Base-by-base conservation (phyloP, 495 filamentous ascomycete genomes). In the Parmelia sp. region DNA sequence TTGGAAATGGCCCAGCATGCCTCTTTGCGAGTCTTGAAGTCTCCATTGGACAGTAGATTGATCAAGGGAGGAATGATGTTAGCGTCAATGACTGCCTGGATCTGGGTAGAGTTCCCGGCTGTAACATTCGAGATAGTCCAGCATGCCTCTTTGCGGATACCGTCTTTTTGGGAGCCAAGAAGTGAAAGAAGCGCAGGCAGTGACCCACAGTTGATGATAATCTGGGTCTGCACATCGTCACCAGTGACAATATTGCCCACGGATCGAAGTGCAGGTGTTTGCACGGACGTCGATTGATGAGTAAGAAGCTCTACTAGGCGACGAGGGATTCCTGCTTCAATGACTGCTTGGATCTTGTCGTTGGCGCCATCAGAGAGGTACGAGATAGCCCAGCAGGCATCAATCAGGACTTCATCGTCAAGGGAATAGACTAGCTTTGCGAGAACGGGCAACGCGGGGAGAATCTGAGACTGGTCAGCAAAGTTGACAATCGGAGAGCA, bases 111-210 rank as follows among this genome's bases (percentile, higher is more conserved):
- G 80, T 97, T 99, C 31, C 95, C 95, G 60, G 95, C 95, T 23
- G 95, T 99, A 71, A 99, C 87, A 80, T 99, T 99, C 69, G 92
- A 96, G 69, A 99, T 99, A 36, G 95, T 99, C 95, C 95, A 99
- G 83, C 95, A 99, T 35, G 95, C 95, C 76, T 99, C 95, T 81
- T 99, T 99, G 62, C 95, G 91, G 65, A 99, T 99, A 15, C 95
- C 95, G 71, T 99, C 95, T 82, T 99, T 99, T 73, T 88, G 90
- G 61, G 94, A 97, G 79, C 91, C 89, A 61, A 99, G 82, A 12
- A 99, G 88, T 31, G 92, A 92, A 36, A 97, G 82, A 25, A 99
- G 82, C 63, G 92, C 96, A 44, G 92, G 88, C 19, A 99, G 82
- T 58, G 95, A 86, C 58, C 95, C 95, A 71, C 91, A 96, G 83